phyloP scores from a whole-genome alignment of 805 yeast genomes.

The Komagataella ulmi region DNA sequence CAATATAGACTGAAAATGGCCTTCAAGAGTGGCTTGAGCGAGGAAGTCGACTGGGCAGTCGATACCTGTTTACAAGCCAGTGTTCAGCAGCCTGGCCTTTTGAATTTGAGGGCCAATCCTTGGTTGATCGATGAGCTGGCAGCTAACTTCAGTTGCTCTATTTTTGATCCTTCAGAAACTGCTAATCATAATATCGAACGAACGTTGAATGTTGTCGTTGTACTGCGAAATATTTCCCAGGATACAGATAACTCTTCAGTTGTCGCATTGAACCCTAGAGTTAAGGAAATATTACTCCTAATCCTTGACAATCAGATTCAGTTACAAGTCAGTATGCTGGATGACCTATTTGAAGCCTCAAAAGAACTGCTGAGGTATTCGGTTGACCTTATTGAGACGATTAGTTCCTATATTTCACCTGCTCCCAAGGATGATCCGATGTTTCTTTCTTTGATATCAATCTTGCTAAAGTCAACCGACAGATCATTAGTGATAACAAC shows the following conservation, averaged over 20 bases:
- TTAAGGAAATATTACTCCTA: conserved; percentile 22
- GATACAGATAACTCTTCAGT: conserved; percentile 74
- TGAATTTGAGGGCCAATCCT: conserved; percentile 27
- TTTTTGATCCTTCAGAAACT: conserved; percentile 2
- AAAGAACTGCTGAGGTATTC: conserved; percentile 55
- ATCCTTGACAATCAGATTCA: conserved; percentile 22
- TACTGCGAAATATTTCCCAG: conserved; percentile 72
- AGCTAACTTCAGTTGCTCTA: conserved; percentile 14
- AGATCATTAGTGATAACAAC: conserved; percentile 56
- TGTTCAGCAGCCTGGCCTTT: conserved; percentile 21
- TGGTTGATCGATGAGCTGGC: conserved; percentile 28
- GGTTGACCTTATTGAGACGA: conserved; percentile 72
- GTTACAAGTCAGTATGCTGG: conserved; percentile 15
- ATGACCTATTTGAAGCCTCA: conserved; percentile 16
- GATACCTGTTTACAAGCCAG: conserved; percentile 36
- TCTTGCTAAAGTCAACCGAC: conserved; percentile 45
- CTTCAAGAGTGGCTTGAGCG: conserved; percentile 45
- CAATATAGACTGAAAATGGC: conserved; percentile 60
- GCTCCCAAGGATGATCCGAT: conserved; percentile 58
- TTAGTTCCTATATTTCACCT: conserved; percentile 72
- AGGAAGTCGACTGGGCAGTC: conserved; percentile 65
- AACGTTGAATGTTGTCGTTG: conserved; percentile 38
- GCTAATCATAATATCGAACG: conserved; percentile 3
- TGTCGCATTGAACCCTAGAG: conserved; percentile 37
- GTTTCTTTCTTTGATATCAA: conserved; percentile 38